Conservation (phyloP, 331 rosid species). For the Erythrophleum ivorense region DNA sequence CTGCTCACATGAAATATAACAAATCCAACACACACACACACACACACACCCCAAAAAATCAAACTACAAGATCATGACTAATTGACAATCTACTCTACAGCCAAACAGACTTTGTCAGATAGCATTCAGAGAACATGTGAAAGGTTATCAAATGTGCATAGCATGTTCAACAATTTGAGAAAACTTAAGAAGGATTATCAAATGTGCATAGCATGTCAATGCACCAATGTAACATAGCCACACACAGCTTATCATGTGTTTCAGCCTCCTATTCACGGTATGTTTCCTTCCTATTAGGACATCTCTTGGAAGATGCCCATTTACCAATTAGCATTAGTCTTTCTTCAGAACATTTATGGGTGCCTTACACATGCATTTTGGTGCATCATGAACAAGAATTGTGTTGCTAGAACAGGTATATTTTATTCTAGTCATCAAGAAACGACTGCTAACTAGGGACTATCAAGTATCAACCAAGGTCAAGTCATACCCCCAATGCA, state of each 20-base stretch:
- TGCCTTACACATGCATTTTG: not conserved
- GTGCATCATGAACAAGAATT: not conserved
- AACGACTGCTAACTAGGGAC: not conserved
- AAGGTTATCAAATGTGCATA: not conserved
- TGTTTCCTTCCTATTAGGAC: not conserved
- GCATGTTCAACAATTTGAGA: not conserved
- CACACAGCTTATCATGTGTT: not conserved
- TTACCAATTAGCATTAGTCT: not conserved
- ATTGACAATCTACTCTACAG: not conserved
- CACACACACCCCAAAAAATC: not conserved
- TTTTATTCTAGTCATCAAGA: not conserved
- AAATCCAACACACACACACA: slow-evolving; percentile 1
- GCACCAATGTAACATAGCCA: not conserved
- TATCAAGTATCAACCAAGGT: slow-evolving; percentile 9
- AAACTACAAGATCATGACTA: not conserved
- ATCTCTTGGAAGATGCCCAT: not conserved
- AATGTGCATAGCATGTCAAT: not conserved
- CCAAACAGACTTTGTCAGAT: not conserved
- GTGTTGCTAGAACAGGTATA: not conserved
- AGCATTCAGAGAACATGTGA: not conserved
- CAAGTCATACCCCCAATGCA: slow-evolving; percentile 80
- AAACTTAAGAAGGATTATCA: not conserved
- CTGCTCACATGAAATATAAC: not conserved
- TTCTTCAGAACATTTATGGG: not conserved
- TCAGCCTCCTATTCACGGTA: not conserved